A percentile compares a stretch with the other conserved stretches of the same genome.
Conservation (phyloP, 1,284 basidiomycete species). For the Irpex rosettiformis region DNA sequence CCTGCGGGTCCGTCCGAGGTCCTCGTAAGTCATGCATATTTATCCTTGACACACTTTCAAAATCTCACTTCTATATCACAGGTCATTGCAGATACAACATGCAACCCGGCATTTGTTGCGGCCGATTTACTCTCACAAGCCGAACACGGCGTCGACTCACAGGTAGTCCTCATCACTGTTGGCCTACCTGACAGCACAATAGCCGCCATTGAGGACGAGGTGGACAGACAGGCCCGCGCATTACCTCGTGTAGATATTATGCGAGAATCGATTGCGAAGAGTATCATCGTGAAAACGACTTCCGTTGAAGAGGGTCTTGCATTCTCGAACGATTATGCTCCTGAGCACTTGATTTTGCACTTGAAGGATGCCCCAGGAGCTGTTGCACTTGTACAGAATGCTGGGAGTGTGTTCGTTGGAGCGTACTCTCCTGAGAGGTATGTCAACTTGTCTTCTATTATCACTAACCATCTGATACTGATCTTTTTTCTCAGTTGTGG, state of each 20-base stretch:
- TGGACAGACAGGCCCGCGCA: conserved; percentile 86
- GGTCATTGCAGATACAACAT: conserved; percentile 91
- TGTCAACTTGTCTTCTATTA: neutral
- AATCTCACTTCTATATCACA: conserved; percentile 27
- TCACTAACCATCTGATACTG: neutral
- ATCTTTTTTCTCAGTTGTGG: conserved; percentile 65
- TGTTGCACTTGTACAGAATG: conserved; percentile 77
- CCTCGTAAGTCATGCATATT: conserved; percentile 56
- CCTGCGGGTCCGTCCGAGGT: conserved; percentile 98
- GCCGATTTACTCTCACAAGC: conserved; percentile 97
- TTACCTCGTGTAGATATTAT: conserved; percentile 90
- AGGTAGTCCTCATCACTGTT: conserved; percentile 91
- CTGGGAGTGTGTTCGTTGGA: conserved; percentile 96
- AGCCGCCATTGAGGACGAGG: conserved; percentile 76
- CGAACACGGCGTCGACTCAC: conserved; percentile 97
- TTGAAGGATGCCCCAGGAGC: conserved; percentile 66
- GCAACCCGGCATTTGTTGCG: conserved; percentile 89
- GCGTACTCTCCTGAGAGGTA: conserved; percentile 93
- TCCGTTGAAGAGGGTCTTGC: conserved; percentile 74
- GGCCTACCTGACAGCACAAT: conserved; percentile 63
- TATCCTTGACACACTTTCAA: neutral
- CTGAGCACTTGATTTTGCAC: conserved; percentile 94
- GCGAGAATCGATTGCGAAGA: conserved; percentile 88
- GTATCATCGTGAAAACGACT: conserved; percentile 79
- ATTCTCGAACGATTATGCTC: conserved; percentile 97